A percentile compares a stretch with the other conserved stretches of the same genome.
Evolutionary conservation across 2,329 filamentous ascomycete species (phyloP).

Genomic region (Paecilomyces sp.): DNA sequence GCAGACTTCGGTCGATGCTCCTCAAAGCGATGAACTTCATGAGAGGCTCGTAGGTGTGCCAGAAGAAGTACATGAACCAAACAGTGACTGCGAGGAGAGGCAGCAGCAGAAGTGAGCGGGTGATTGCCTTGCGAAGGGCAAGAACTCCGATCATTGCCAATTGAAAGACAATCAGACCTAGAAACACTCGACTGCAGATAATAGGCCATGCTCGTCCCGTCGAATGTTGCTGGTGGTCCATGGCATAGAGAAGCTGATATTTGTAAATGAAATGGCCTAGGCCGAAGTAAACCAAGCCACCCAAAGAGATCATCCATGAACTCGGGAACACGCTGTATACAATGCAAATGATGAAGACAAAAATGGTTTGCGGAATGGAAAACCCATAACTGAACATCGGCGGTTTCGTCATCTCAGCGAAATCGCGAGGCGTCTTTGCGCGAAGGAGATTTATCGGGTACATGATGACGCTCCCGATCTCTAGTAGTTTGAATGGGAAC

Average conservation of each 20-base stretch:
- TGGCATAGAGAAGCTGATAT: slow-evolving; percentile 94
- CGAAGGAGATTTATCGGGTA: slow-evolving; percentile 73
- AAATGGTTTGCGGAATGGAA: slow-evolving; percentile 83
- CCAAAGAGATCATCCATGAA: slow-evolving; percentile 73
- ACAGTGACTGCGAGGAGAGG: slow-evolving; percentile 74
- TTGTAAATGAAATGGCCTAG: slow-evolving; percentile 89
- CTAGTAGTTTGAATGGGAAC: slow-evolving; percentile 83
- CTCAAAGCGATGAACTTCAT: slow-evolving; percentile 88
- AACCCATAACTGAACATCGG: slow-evolving; percentile 93
- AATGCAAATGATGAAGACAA: slow-evolving; percentile 90
- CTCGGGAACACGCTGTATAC: slow-evolving; percentile 83
- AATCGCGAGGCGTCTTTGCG: slow-evolving; percentile 84
- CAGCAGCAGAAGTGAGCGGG: slow-evolving; percentile 62
- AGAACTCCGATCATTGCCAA: slow-evolving; percentile 84
- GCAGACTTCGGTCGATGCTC: slow-evolving; percentile 64
- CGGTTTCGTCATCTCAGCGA: slow-evolving; percentile 71
- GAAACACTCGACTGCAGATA: slow-evolving; percentile 84
- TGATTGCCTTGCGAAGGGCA: slow-evolving; percentile 65
- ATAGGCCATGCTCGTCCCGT: slow-evolving; percentile 94
- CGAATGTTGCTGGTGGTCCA: slow-evolving; percentile 90
- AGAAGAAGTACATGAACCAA: slow-evolving; percentile 84
- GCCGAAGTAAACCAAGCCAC: slow-evolving; percentile 57
- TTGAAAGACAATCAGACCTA: slow-evolving; percentile 84
- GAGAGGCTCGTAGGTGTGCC: slow-evolving; percentile 73
- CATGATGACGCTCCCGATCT: slow-evolving; percentile 77